These are phyloP conservation scores for Penicillium egyptiacum DNA, from an alignment of 495 filamentous ascomycete genomes.

Conservation along the genomic window DNA sequence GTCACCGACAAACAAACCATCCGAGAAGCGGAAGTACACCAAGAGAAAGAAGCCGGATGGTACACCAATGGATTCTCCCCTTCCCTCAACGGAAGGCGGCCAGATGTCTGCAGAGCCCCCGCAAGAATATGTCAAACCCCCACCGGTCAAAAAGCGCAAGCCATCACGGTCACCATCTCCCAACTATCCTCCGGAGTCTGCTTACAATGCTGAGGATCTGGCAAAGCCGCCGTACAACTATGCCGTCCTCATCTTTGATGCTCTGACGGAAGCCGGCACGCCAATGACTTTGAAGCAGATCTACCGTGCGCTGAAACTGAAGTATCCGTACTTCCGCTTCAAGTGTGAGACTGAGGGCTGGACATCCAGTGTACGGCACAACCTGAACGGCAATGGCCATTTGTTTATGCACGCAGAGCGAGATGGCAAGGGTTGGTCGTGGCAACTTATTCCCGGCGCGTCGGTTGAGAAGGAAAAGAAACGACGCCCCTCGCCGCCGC, in stretches of 20 bases:
- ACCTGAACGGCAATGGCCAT: slow-evolving; percentile 78
- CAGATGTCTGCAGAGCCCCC: slow-evolving; percentile 45
- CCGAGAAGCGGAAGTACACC: slow-evolving; percentile 75
- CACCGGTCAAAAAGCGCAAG: slow-evolving; percentile 55
- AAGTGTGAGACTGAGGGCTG: slow-evolving; percentile 78
- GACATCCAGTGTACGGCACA: slow-evolving; percentile 97
- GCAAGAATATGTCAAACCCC: slow-evolving; percentile 44
- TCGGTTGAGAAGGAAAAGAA: slow-evolving; percentile 73
- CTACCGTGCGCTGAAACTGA: slow-evolving; percentile 81
- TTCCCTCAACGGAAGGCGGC: slow-evolving; percentile 49
- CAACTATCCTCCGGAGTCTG: slow-evolving; percentile 66
- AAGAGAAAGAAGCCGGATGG: slow-evolving; percentile 66
- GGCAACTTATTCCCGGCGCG: slow-evolving; percentile 61
- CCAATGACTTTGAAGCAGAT: slow-evolving; percentile 89
- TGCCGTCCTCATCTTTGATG: slow-evolving; percentile 86
- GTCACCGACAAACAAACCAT: slow-evolving; percentile 53
- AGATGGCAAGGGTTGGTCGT: slow-evolving; percentile 71
- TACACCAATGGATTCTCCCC: slow-evolving; percentile 40
- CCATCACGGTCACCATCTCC: slow-evolving; percentile 68
- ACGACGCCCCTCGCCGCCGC: slow-evolving; percentile 55
- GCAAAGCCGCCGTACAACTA: slow-evolving; percentile 85
- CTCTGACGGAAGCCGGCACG: slow-evolving; percentile 67
- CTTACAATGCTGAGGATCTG: slow-evolving; percentile 81
- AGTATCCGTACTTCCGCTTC: slow-evolving; percentile 90
- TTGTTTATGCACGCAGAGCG: slow-evolving; percentile 83